A percentile compares a stretch with the other conserved stretches of the same genome.
phyloP scores from a whole-genome alignment of 2,329 filamentous ascomycete species.

The Torrubiella hemipterigena region DNA sequence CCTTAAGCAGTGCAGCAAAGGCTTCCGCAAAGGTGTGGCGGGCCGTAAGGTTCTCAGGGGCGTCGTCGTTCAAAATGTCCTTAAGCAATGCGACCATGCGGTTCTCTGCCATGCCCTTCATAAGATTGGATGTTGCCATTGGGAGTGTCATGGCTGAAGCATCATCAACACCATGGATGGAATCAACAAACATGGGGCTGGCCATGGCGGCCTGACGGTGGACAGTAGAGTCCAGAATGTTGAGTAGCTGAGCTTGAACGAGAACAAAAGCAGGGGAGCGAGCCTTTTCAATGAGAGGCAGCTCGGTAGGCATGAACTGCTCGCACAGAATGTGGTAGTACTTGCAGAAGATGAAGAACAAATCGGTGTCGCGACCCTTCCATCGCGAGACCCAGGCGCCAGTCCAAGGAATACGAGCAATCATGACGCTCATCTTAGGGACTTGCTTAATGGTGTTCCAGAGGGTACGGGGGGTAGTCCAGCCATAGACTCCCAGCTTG shows the following conservation, averaged over 20 bases:
- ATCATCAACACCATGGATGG: slow-evolving; percentile 51
- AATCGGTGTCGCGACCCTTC: slow-evolving; percentile 76
- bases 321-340: slow-evolving; percentile 71
- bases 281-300: slow-evolving; percentile 42
- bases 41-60: slow-evolving; percentile 24
- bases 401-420: slow-evolving; percentile 69
- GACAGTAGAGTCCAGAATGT: slow-evolving; percentile 70
- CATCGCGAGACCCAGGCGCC: slow-evolving; percentile 77
- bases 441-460: slow-evolving; percentile 51
- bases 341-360: slow-evolving; percentile 87
- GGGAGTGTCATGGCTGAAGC: slow-evolving; percentile 52
- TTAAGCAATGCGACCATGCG: slow-evolving; percentile 70
- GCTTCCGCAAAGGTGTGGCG: slow-evolving; percentile 64
- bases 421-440: slow-evolving; percentile 52
- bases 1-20: slow-evolving; percentile 62
- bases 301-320: slow-evolving; percentile 51
- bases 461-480: slow-evolving; percentile 38
- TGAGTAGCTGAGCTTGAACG: slow-evolving; percentile 71
- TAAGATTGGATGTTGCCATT: slow-evolving; percentile 54
- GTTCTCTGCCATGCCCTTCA: slow-evolving; percentile 80
- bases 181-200: slow-evolving; percentile 31
- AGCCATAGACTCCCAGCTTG: slow-evolving; percentile 43
- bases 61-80: slow-evolving; percentile 54
- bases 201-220: slow-evolving; percentile 56
- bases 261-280: slow-evolving; percentile 67